Evolutionary conservation across 2,329 filamentous ascomycete species (phyloP), one percentile per base, ranked within the genome.

Genomic region (Plenodomus tracheiphilus): DNA sequence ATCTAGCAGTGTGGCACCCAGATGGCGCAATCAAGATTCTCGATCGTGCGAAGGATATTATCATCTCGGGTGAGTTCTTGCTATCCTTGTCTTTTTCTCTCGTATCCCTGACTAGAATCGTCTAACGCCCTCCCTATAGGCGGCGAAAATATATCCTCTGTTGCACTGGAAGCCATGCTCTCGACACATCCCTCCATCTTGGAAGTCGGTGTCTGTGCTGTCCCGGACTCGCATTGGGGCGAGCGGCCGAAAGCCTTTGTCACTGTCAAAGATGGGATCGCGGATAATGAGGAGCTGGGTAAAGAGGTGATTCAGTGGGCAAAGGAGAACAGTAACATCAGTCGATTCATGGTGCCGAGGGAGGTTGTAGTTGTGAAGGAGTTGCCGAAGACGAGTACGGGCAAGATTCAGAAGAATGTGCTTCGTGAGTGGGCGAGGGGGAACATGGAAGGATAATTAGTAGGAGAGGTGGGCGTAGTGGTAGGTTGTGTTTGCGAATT

Each of bases 11-110:
- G 0, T 92, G 89, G 88, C 90, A 97, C 75, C 81, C 87, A 0
- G 94, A 97, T 69, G 92, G 93, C 1, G 88, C 89, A 49, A 86
- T 91, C 38, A 91, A 97, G 77, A 96, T 99, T 56, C 78, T 95
- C 49, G 94, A 99, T 74, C 83, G 94, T 17, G 89, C 91, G 13
- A 99, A 99, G 77, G 94, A 99, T 69, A 97, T 99, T 44, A 99
- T 99, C 65, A 99, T 99, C 55, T 95, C 89, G 44, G 89, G 89
- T 89, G 77, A 60, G 80, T 71, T 41, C 25, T 20, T 39, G 20
- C 7, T 38, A 11, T 17, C 41, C 7, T 19, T 7, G 5, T 25
- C 8, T 16, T 19, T 18, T 19, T 16, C 40, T 46, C 7, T 34
- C 18, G 17, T 3, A 25, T n/a, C 15, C n/a, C 25, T 21, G 20